Evolutionary conservation across 1,139 yeast species (phyloP).

Genomic region (Fermentozyma sake): DNA sequence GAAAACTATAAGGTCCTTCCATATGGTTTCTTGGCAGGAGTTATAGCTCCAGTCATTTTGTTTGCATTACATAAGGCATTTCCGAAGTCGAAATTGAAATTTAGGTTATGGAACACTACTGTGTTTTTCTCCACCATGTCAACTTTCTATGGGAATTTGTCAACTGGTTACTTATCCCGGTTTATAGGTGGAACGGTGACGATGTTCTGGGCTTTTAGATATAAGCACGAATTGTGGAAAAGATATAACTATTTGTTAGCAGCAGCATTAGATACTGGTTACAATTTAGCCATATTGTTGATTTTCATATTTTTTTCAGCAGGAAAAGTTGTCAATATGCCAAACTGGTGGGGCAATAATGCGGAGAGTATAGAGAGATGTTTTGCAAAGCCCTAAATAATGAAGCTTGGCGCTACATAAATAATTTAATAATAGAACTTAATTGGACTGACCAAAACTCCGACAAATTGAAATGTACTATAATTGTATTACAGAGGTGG

Average conservation of each 20-base stretch:
- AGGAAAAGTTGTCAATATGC: slow-evolving; percentile 28
- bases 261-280: slow-evolving; percentile 47
- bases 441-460: no score
- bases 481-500: no score
- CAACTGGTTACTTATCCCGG: slow-evolving; percentile 43
- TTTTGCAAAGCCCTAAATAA: no score
- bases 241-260: slow-evolving; percentile 42
- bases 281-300: slow-evolving; percentile 33
- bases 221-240: slow-evolving; percentile 33
- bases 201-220: slow-evolving; percentile 38
- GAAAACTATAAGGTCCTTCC: slow-evolving; percentile 36
- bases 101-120: slow-evolving; percentile 41
- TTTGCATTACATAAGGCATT: slow-evolving; percentile 21
- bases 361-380: slow-evolving; percentile 37
- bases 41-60: slow-evolving; percentile 28
- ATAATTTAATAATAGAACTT: no score
- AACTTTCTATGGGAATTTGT: slow-evolving; percentile 41
- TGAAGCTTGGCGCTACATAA: no score
- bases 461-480: no score
- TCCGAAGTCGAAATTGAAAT: slow-evolving; percentile 17
- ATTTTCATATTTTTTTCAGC: slow-evolving; percentile 33
- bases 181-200: slow-evolving; percentile 42
- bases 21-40: slow-evolving; percentile 38
- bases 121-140: slow-evolving; percentile 45
- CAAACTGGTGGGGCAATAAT: slow-evolving; percentile 48